A percentile compares a stretch with the other conserved stretches of the same genome.
Conservation (phyloP, 805 yeast genomes). For the Helenozyma rhizophorensis region DNA sequence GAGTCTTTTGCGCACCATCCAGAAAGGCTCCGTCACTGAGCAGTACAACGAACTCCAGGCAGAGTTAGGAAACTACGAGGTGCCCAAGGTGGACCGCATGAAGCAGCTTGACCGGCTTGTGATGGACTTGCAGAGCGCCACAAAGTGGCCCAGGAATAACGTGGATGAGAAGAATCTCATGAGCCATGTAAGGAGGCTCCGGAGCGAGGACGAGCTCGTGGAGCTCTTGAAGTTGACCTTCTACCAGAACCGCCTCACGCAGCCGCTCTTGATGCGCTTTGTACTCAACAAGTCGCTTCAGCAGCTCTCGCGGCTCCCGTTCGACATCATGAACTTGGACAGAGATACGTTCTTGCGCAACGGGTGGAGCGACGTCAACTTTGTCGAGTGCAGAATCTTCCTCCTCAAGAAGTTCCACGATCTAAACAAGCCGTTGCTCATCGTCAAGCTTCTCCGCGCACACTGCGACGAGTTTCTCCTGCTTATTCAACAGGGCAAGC, state of each 20-base stretch:
- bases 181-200: conserved; percentile 15
- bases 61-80: conserved; percentile 1
- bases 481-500: conserved; percentile 15
- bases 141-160: conserved; percentile 5
- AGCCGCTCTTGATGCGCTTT: conserved; percentile 22
- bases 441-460: conserved; percentile 26
- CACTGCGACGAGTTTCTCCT: conserved; percentile 26
- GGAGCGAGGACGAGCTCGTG: conserved; percentile 17
- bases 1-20: conserved; percentile 27
- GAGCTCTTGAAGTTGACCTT: conserved; percentile 21
- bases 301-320: conserved; percentile 13
- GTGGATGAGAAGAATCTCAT: conserved; percentile 14
- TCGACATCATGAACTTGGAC: conserved; percentile 18
- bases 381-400: conserved; percentile 26
- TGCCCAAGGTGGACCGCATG: conserved; percentile 8
- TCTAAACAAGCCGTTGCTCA: conserved; percentile 27
- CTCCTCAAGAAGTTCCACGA: conserved; percentile 35
- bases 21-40: conserved; percentile 30
- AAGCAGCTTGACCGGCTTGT: conserved; percentile 19
- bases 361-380: conserved; percentile 19
- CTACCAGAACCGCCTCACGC: conserved; percentile 22
- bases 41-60: conserved; percentile 15
- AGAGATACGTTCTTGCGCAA: conserved; percentile 15
- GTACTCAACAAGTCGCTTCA: conserved; percentile 22
- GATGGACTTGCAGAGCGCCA: conserved; percentile 21